Evolutionary conservation across 2,329 filamentous ascomycete species (phyloP).

Genomic region (Phaeosphaeriaceae sp.): DNA sequence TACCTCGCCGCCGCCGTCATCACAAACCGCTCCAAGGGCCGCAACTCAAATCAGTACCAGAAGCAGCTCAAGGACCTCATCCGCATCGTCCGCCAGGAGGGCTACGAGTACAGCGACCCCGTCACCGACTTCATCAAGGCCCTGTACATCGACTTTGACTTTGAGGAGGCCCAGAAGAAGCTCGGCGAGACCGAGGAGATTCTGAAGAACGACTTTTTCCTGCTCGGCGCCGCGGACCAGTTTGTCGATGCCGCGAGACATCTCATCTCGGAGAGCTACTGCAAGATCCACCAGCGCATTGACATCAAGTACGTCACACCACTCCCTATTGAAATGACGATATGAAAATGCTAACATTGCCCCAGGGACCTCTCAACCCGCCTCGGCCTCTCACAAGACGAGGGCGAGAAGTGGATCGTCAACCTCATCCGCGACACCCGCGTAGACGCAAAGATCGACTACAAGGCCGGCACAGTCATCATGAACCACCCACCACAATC

Average conservation of each 20-base stretch:
- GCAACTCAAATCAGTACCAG: conserved; percentile 89
- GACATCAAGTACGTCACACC: conserved; percentile 76
- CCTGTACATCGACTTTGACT: conserved; percentile 95
- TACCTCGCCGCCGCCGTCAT: conserved; percentile 95
- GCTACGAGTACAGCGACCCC: conserved; percentile 96
- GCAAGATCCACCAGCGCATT: conserved; percentile 99
- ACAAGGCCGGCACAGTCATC: conserved; percentile 96
- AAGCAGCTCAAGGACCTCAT: conserved; percentile 98
- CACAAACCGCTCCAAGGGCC: conserved; percentile 74
- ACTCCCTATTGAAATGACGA: too few species aligned
- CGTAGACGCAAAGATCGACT: conserved; percentile 98
- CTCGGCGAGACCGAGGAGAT: conserved; percentile 89
- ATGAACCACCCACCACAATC: conserved; percentile 99
- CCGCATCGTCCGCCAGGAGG: conserved; percentile 93
- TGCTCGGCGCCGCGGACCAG: conserved; percentile 79
- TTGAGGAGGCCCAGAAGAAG: conserved; percentile 92
- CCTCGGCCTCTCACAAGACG: conserved; percentile 88
- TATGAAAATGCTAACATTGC: neutral
- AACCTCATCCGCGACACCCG: conserved; percentile 98
- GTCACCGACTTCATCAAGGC: conserved; percentile 97
- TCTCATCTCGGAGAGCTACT: conserved; percentile 98
- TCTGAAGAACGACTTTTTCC: conserved; percentile 93
- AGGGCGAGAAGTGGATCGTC: conserved; percentile 99
- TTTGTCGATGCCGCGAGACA: conserved; percentile 96
- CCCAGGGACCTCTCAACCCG: conserved; percentile 83